Conservation (phyloP, 768 basidiomycete genomes). For the Hebeloma cylindrosporum region DNA sequence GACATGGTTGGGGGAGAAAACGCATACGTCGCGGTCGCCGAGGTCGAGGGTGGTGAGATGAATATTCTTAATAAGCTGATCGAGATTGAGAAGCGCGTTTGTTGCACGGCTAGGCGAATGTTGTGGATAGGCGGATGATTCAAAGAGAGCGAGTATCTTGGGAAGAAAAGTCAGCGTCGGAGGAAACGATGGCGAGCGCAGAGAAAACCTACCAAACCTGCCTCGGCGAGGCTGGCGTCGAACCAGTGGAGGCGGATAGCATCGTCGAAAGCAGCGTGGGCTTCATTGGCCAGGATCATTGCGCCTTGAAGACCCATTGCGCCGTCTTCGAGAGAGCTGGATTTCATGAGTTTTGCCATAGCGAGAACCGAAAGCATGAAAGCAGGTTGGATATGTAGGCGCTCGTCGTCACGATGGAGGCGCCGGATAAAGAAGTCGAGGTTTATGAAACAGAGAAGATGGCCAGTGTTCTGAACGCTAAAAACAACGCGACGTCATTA, state of each 20-base stretch:
- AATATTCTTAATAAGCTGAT: slow-evolving; percentile 60
- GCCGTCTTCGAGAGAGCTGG: slow-evolving; percentile 64
- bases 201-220: slow-evolving; percentile 42
- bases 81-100: slow-evolving; percentile 55
- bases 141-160: slow-evolving; percentile 76
- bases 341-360: slow-evolving; percentile 69
- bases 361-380: slow-evolving; percentile 70
- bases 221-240: slow-evolving; percentile 68
- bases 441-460: slow-evolving; percentile 72
- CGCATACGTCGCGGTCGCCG: slow-evolving; percentile 50
- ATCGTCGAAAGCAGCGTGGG: slow-evolving; percentile 51
- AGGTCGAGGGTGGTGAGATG: slow-evolving; percentile 58
- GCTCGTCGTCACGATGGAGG: slow-evolving; percentile 51
- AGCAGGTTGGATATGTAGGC: slow-evolving; percentile 64
- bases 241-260: slow-evolving; percentile 53
- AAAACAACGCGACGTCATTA: no score
- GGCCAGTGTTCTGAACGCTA: slow-evolving; percentile 64
- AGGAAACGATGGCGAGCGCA: not conserved
- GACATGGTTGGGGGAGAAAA: slow-evolving; percentile 50
- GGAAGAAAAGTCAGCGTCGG: not conserved
- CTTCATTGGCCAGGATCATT: slow-evolving; percentile 53
- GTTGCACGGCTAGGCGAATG: slow-evolving; percentile 56
- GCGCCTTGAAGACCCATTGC: slow-evolving; percentile 56
- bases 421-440: slow-evolving; percentile 51
- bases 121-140: slow-evolving; percentile 70